Evolutionary conservation across 495 filamentous ascomycete genomes (phyloP).

Genomic region (Neurospora sp.): DNA sequence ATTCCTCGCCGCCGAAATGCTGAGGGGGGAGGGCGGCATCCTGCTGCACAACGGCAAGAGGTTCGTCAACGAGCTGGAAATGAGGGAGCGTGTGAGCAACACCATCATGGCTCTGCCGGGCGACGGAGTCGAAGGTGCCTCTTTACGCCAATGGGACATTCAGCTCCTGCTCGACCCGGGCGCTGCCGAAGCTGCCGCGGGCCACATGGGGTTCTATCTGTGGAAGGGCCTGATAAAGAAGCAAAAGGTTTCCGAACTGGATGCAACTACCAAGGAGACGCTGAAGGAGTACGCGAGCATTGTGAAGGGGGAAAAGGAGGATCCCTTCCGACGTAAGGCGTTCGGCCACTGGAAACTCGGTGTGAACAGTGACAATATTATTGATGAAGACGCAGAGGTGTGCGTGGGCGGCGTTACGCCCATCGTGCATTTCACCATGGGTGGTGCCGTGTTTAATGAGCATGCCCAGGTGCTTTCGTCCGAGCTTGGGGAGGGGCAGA

Average conservation of each 20-base stretch:
- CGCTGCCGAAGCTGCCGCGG: slow-evolving; percentile 34
- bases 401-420: slow-evolving; percentile 49
- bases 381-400: slow-evolving; percentile 36
- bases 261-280: slow-evolving; percentile 24
- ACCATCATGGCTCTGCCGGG: slow-evolving; percentile 32
- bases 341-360: slow-evolving; percentile 48
- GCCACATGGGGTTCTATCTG: slow-evolving; percentile 49
- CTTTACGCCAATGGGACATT: slow-evolving; percentile 42
- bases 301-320: slow-evolving; percentile 24
- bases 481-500: slow-evolving; percentile 13
- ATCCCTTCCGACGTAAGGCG: slow-evolving; percentile 31
- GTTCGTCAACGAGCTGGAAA: slow-evolving; percentile 50
- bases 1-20: slow-evolving; percentile 51
- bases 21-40: slow-evolving; percentile 50
- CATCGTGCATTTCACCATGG: slow-evolving; percentile 53
- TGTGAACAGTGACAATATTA: slow-evolving; percentile 7
- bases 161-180: slow-evolving; percentile 49
- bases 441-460: slow-evolving; percentile 40
- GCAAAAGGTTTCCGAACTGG: slow-evolving; percentile 41
- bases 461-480: slow-evolving; percentile 30
- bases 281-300: slow-evolving; percentile 37
- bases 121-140: slow-evolving; percentile 1
- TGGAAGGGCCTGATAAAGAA: slow-evolving; percentile 47
- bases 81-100: slow-evolving; percentile 40
- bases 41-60: slow-evolving; percentile 36